These are phyloP conservation scores for Stephania cephalantha DNA, from an alignment of 164 flowering plant genomes.

Conservation along the genomic window DNA sequence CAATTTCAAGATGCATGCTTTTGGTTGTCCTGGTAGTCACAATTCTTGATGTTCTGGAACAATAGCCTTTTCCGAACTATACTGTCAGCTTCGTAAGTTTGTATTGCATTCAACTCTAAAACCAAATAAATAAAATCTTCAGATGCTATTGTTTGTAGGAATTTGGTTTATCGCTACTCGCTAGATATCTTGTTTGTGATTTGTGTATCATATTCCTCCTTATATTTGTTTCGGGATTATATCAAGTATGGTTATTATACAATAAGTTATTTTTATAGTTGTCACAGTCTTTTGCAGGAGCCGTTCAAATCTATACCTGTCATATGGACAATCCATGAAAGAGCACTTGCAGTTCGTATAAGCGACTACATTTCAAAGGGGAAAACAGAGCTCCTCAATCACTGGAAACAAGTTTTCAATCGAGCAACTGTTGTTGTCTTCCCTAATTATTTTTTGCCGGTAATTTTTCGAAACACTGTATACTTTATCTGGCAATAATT, in stretches of 20 bases:
- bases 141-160: no score
- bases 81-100: no score
- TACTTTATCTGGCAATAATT: not conserved
- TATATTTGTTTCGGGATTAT: not conserved
- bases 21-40: not conserved
- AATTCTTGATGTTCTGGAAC: not conserved
- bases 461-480: conserved; percentile 24
- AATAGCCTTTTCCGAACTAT: no score
- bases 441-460: conserved; percentile 79
- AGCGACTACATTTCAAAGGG: conserved; percentile 51
- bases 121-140: not conserved
- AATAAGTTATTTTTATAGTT: conserved; percentile 26
- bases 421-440: conserved; percentile 88
- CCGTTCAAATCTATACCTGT: conserved; percentile 89
- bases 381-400: conserved; percentile 50
- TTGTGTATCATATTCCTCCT: not conserved
- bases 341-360: conserved; percentile 50
- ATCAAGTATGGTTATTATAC: conserved; percentile 4
- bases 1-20: not conserved
- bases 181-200: not conserved
- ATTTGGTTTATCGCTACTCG: no score
- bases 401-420: conserved; percentile 73
- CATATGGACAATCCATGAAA: conserved; percentile 81
- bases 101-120: not conserved
- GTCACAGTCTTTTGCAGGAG: conserved; percentile 85